Evolutionary conservation across 2,329 filamentous ascomycete species (phyloP), one percentile per base, ranked within the genome.

Genomic region (Pseudogymnoascus sp.): DNA sequence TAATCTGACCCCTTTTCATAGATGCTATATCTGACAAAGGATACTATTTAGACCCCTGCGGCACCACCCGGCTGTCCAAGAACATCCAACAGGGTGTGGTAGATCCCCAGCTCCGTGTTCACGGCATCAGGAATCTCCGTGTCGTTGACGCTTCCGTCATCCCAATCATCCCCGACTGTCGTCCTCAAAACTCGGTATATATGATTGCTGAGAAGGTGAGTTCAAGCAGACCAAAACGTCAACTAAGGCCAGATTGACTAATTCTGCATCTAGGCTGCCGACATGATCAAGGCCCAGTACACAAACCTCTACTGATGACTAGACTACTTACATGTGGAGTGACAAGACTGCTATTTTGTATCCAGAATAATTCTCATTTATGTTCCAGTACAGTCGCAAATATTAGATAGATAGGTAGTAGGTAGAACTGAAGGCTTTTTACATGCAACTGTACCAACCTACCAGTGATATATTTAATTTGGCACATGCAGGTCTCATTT

Each of bases 101-200:
- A 1, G 78, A 83, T 67, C 69, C 74, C 11, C 71, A 67, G 23
- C 76, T 84, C 1, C 77, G 75, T 62, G 82, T 85, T 2, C 78
- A 81, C 62, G 82, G 82, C 0, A 71, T 84, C 45, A 75, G 78
- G 60, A 78, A 76, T 19, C 75, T 84, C 2, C 77, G 82, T 12
- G 75, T 84, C 14, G 77, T 80, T 28, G 82, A 85, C 67, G 82
- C 82, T 0, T 82, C 79, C 0, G 72, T 83, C 19, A 79, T 84
- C 7, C 82, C 82, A 0, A 75, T 83, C 5, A 69, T 82, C 78
- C 69, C 81, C 69, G 61, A 82, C 77, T 75, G 82, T 73, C 79
- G 82, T 0, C 84, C 84, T 60, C 82, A 85, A 69, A 84, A 83
- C 62, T 77, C 80, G 2, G 82, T 85, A 1, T 86, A 86, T 65